phyloP scores from a whole-genome alignment of 352 stramenopile species.

The Salisapilia sapeloensis region DNA sequence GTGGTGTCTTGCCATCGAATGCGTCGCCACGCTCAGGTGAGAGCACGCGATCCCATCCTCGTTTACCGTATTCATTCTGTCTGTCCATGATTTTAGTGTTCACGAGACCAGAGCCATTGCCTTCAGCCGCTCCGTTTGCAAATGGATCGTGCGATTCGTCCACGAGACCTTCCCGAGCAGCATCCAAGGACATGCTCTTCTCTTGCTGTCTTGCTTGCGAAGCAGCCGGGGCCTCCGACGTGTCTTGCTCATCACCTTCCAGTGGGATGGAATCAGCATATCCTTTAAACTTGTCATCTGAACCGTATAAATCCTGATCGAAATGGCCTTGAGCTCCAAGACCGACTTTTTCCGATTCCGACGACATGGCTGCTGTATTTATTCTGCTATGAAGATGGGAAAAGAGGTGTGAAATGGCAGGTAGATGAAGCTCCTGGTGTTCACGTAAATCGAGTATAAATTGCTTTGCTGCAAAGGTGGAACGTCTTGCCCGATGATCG shows the following conservation, averaged over 20 bases:
- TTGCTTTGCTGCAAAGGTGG: too few relatives aligned
- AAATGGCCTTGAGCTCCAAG: constrained; percentile 51
- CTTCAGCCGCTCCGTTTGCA: constrained; percentile 35
- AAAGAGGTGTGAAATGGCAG: too few relatives aligned
- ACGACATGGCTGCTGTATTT: too few relatives aligned
- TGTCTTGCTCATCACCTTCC: constrained; percentile 16
- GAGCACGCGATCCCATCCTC: constrained; percentile 78
- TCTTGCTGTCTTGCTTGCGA: too few relatives aligned
- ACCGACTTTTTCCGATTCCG: constrained; percentile 26
- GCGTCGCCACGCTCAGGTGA: constrained; percentile 83
- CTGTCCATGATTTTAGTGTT: constrained; percentile 90
- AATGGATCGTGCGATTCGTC: constrained; percentile 86
- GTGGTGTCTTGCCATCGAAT: constrained; percentile 74
- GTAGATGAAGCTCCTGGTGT: too few relatives aligned
- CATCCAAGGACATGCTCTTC: background rate
- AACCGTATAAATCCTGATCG: constrained; percentile 60
- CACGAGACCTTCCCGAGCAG: constrained; percentile 23
- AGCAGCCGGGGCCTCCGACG: constrained; percentile 11
- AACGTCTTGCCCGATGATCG: too few relatives aligned
- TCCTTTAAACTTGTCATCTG: constrained; percentile 28
- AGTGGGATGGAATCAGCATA: constrained; percentile 42
- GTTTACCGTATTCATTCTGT: constrained; percentile 85
- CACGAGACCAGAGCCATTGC: constrained; percentile 81
- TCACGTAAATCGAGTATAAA: too few relatives aligned
- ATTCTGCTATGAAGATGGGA: too few relatives aligned